A percentile compares a stretch with the other conserved stretches of the same genome.
These are phyloP conservation scores for Chrysanthemum seticuspe DNA, from an alignment of 129 eudicot species.

Conservation along the genomic window DNA sequence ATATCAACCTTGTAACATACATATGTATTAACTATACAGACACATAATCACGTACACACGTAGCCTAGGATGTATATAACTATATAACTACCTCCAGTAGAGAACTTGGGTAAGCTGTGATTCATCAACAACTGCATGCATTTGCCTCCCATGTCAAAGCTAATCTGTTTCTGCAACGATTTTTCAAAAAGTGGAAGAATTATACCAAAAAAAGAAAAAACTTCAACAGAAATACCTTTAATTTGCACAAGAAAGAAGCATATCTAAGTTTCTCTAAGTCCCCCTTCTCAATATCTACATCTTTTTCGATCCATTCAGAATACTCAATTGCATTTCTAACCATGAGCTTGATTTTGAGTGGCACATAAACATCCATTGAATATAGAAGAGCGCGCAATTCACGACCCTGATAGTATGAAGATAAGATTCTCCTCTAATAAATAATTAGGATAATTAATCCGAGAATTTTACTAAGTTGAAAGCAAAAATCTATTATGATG, in stretches of 20 bases:
- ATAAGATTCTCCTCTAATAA: no score
- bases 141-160: slow-evolving; percentile 57
- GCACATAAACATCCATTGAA: slow-evolving; percentile 36
- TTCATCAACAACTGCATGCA: slow-evolving; percentile 63
- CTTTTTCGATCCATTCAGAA: slow-evolving; percentile 39
- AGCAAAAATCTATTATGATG: no score
- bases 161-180: slow-evolving; percentile 52
- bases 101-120: slow-evolving; percentile 58
- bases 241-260: neutral
- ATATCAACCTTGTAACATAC: neutral
- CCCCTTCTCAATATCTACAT: slow-evolving; percentile 69
- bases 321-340: slow-evolving; percentile 37
- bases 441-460: no score
- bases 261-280: slow-evolving; percentile 35
- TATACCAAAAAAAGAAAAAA: no score
- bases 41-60: neutral
- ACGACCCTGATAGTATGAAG: neutral
- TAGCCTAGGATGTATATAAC: neutral
- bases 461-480: no score
- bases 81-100: slow-evolving; percentile 47
- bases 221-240: neutral
- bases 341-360: slow-evolving; percentile 37
- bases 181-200: slow-evolving; percentile 30
- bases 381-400: slow-evolving; percentile 35
- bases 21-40: neutral